Conservation (phyloP, 129 eudicot species). For the Saussurea involucrata region DNA sequence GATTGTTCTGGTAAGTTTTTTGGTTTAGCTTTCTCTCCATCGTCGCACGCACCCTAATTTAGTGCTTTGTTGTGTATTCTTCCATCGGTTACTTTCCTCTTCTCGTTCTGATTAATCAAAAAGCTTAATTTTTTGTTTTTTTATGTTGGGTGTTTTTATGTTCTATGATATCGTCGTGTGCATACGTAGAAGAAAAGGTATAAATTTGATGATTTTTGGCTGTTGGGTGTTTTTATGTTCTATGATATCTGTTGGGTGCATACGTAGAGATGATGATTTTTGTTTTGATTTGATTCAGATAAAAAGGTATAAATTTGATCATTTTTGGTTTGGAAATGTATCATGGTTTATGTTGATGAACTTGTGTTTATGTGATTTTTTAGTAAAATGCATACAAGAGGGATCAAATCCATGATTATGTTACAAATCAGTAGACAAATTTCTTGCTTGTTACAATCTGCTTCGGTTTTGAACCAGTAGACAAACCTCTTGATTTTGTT, state of each 20-base stretch:
- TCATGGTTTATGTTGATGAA: not conserved
- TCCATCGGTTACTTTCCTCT: constrained; percentile 2
- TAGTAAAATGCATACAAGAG: too few relatives aligned
- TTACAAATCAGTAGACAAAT: too few relatives aligned
- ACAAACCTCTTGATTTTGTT: too few relatives aligned
- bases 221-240: constrained; percentile 16
- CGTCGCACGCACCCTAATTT: too few relatives aligned
- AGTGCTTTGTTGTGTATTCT: constrained; percentile 30
- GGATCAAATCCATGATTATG: too few relatives aligned
- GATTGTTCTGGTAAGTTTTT: too few relatives aligned
- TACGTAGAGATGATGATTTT: not conserved
- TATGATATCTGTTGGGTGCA: constrained; percentile 4
- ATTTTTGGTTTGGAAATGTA: not conserved
- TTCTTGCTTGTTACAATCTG: too few relatives aligned
- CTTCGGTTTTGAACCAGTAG: too few relatives aligned
- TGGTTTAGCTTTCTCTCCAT: too few relatives aligned
- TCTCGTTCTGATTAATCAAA: constrained; percentile 20
- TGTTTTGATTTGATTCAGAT: not conserved
- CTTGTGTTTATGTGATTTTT: not conserved
- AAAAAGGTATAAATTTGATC: not conserved
- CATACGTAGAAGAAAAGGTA: constrained; percentile 31
- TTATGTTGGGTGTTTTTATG: constrained; percentile 5
- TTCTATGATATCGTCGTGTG: constrained; percentile 21
- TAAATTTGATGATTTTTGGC: too few relatives aligned
- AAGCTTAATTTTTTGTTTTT: constrained; percentile 25